Base-by-base conservation (phyloP, 352 stramenopile genomes). In the Pythium pyrilobum region DNA sequence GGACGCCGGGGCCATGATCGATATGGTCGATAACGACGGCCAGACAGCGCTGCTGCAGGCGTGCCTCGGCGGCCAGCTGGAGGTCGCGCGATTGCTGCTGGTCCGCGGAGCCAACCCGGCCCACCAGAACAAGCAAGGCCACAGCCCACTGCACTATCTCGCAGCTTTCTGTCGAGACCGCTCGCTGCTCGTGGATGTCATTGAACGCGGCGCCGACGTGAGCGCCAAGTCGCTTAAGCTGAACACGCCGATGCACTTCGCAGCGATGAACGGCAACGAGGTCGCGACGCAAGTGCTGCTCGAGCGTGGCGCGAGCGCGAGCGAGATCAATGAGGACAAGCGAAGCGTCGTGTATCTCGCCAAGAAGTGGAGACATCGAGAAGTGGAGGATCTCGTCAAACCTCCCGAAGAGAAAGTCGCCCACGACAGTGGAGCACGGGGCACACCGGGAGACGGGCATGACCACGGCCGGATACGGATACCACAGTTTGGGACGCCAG, bases 201-300 rank as follows among this genome's bases (percentile, higher is more conserved):
- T 91, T 29, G 24, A 49, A 2, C 63, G 67, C 4, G 77, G 74
- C 21, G 77, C 68, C 2, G 74, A 87, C 45, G 76, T 89, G 34
- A 89, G 81, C 28, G 72, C 72, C 29, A 85, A 87, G 50, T 81
- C 75, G 2, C 73, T 85, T 33, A 88, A 87, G 39, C 68, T 87
- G 36, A 87, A 91, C 56, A 86, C 77, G 1, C 77, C 80, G 13
- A 62, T 89, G 54, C 77, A 89, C 37, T 89, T 91, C 45, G 80
- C 80, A 20, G 80, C 80, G 2, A 87, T 89, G 75, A 87, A 84
- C 44, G 75, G 77, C 29, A 87, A 91, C 37, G 75, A 86, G 45
- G 66, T 89, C 5, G 77, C 76, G 5, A 81, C 74, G 0, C 56
- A 69, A 34, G 66, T 89, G 3, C 63, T 91, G 2, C 51, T 89